Percentiles rank a stretch among this genome's conserved stretches.
Evolutionary conservation across 129 eudicot genomes (phyloP).

Genomic region (Apium graveolens): DNA sequence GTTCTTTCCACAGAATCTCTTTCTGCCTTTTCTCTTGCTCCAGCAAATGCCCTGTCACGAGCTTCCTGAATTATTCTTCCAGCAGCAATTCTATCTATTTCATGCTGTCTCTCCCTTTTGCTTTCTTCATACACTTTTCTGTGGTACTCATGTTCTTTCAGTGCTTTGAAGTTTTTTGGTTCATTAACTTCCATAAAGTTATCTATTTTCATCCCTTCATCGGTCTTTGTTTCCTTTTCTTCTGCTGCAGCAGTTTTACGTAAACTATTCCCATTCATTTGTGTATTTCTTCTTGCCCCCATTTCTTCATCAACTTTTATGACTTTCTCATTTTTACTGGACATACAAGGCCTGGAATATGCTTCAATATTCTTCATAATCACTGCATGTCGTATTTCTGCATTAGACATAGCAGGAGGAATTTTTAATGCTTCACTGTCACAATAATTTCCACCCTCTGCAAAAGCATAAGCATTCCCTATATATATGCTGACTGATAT

Average conservation of each 20-base stretch:
- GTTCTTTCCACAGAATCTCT: constrained; percentile 78
- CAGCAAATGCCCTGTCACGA: constrained; percentile 85
- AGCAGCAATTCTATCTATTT: constrained; percentile 60
- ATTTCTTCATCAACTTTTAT: constrained; percentile 19
- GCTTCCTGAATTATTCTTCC: constrained; percentile 91
- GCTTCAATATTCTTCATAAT: not conserved
- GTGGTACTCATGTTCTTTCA: constrained; percentile 23
- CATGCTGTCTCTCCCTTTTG: constrained; percentile 56
- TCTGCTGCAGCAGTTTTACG: not conserved
- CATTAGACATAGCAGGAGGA: constrained; percentile 18
- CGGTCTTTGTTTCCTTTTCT: constrained; percentile 7
- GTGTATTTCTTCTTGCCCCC: constrained; percentile 12
- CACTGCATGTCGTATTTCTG: constrained; percentile 19
- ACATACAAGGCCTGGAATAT: not conserved
- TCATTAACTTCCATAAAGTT: too few species aligned
- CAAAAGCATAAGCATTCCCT: constrained; percentile 22
- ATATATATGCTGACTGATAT: constrained; percentile 21
- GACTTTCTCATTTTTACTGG: constrained; percentile 6
- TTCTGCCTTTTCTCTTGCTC: constrained; percentile 72
- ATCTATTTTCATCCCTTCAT: constrained; percentile 13
- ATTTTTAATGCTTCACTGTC: constrained; percentile 14
- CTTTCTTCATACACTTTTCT: constrained; percentile 37
- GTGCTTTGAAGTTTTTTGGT: constrained; percentile 22
- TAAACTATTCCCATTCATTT: constrained; percentile 1
- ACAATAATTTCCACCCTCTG: constrained; percentile 15